phyloP scores from a whole-genome alignment of 768 basidiomycete genomes.

The Suillus cothurnatus region DNA sequence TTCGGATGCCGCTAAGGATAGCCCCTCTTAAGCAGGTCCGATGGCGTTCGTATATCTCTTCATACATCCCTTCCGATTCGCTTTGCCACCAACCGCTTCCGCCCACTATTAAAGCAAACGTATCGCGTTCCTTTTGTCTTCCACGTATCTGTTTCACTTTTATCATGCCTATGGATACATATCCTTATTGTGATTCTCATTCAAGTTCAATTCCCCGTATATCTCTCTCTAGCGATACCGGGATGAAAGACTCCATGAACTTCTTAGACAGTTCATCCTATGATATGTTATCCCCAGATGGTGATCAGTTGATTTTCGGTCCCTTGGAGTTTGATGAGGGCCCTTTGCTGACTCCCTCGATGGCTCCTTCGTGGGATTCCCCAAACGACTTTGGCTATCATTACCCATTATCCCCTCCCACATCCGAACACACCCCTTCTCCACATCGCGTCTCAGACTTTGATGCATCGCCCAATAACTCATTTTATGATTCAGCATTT shows the following conservation, averaged over 20 bases:
- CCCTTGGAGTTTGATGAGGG: constrained; percentile 36
- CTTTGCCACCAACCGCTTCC: constrained; percentile 34
- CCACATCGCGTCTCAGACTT: constrained; percentile 43
- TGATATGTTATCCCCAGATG: constrained; percentile 38
- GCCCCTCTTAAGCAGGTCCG: constrained; percentile 43
- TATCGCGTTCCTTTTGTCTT: constrained; percentile 23
- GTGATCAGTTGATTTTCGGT: constrained; percentile 38
- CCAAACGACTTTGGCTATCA: constrained; percentile 37
- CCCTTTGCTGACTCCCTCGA: constrained; percentile 24
- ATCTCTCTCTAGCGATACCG: constrained; percentile 20
- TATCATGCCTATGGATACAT: constrained; percentile 45
- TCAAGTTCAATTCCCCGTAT: constrained; percentile 18
- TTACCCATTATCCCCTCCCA: constrained; percentile 43
- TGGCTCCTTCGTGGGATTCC: constrained; percentile 28
- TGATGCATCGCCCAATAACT: constrained; percentile 42
- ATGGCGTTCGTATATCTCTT: constrained; percentile 28
- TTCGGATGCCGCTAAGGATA: constrained; percentile 34
- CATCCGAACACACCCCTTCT: constrained; percentile 40
- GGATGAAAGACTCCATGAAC: constrained; percentile 35
- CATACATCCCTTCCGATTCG: constrained; percentile 31
- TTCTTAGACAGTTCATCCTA: constrained; percentile 46
- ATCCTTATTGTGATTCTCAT: constrained; percentile 39
- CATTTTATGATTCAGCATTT: constrained; percentile 36
- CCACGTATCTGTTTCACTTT: constrained; percentile 25
- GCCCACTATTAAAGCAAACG: constrained; percentile 39